Conservation (phyloP, 257 asterid genomes). For the Coffea eugenioides region DNA sequence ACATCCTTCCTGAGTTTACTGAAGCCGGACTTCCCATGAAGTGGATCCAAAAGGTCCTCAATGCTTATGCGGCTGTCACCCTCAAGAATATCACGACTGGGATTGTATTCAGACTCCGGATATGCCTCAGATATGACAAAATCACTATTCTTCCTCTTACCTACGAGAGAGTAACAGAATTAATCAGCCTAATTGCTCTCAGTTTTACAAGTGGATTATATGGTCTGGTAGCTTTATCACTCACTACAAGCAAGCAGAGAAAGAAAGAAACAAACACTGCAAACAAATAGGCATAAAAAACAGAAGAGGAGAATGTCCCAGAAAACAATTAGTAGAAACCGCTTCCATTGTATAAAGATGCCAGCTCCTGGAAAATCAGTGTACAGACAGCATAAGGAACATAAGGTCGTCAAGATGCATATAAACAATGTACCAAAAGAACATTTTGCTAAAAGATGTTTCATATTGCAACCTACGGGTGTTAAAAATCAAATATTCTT, state of each 20-base stretch:
- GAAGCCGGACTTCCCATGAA: constrained; percentile 54
- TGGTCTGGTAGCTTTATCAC: neutral
- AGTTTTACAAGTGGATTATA: neutral
- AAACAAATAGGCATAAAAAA: neutral
- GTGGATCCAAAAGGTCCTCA: constrained; percentile 69
- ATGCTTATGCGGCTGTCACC: constrained; percentile 70
- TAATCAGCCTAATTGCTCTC: neutral
- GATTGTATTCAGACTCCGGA: constrained; percentile 91
- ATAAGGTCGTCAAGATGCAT: neutral
- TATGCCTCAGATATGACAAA: constrained; percentile 64
- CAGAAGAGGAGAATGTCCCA: neutral
- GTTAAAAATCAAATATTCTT: neutral
- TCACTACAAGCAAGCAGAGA: constrained; percentile 2
- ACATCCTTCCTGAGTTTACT: constrained; percentile 53
- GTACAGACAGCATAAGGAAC: neutral
- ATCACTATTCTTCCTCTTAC: constrained; percentile 52
- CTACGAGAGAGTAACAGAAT: constrained; percentile 30
- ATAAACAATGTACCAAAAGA: neutral
- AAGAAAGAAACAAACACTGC: neutral
- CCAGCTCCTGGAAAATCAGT: neutral
- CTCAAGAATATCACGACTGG: constrained; percentile 65
- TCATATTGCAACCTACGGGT: neutral
- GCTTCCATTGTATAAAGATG: neutral
- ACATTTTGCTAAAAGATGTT: neutral
- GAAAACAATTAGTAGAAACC: neutral